Evolutionary conservation across 768 basidiomycete genomes (phyloP).

Genomic region (Hirschioporus abietinus): DNA sequence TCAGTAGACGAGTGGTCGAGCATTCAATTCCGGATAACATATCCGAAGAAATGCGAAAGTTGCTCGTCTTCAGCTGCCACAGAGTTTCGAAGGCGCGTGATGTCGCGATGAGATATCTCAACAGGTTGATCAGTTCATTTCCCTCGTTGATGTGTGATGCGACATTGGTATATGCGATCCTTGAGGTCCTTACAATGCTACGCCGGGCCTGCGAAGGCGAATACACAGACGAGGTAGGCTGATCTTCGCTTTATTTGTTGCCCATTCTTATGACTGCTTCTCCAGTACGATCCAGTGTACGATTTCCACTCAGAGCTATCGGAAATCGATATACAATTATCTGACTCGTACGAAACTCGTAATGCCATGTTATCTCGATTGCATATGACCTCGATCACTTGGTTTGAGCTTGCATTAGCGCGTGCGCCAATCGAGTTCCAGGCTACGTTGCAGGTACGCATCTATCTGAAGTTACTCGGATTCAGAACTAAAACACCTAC

Average conservation of each 20-base stretch:
- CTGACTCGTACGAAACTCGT: constrained; percentile 80
- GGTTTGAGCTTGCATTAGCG: constrained; percentile 84
- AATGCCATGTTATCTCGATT: constrained; percentile 79
- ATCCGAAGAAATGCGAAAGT: constrained; percentile 64
- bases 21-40: constrained; percentile 70
- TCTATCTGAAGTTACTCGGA: constrained; percentile 6
- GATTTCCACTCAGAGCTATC: constrained; percentile 77
- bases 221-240: constrained; percentile 77
- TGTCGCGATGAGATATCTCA: constrained; percentile 76
- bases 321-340: constrained; percentile 69
- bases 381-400: constrained; percentile 66
- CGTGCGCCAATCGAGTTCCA: constrained; percentile 91
- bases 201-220: constrained; percentile 88
- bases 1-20: constrained; percentile 70
- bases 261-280: constrained; percentile 2
- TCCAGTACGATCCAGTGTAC: constrained; percentile 82
- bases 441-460: constrained; percentile 78
- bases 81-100: constrained; percentile 77
- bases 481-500: neutral
- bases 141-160: constrained; percentile 93
- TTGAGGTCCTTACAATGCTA: constrained; percentile 88
- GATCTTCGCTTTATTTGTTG: neutral
- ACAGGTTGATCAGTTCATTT: constrained; percentile 83
- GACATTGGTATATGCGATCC: constrained; percentile 78
- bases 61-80: constrained; percentile 78